Conservation (phyloP, 768 basidiomycete species). For the Exsudoporus frostii region DNA sequence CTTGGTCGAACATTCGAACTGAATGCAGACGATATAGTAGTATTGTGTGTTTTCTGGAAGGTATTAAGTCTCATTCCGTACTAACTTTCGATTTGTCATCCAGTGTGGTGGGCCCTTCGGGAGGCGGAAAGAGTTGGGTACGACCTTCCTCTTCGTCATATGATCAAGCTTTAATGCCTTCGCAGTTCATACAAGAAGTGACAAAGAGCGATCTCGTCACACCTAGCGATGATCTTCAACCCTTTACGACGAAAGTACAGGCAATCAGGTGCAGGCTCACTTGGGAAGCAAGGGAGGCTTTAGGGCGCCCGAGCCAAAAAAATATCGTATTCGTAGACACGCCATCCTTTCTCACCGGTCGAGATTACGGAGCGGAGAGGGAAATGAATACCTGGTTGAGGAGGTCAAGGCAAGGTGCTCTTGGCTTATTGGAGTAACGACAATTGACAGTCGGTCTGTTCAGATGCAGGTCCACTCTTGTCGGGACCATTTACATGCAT, state of each 20-base stretch:
- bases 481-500: slow-evolving; percentile 18
- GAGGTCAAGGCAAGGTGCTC: not conserved
- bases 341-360: slow-evolving; percentile 12
- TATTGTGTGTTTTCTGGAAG: slow-evolving; percentile 14
- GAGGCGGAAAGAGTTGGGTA: slow-evolving; percentile 20
- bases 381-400: slow-evolving; percentile 7
- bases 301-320: not conserved
- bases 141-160: not conserved
- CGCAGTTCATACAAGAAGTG: slow-evolving; percentile 10
- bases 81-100: not conserved
- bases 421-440: not conserved
- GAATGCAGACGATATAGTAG: slow-evolving; percentile 11
- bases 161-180: not conserved
- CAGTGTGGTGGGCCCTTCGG: slow-evolving; percentile 20
- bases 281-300: not conserved
- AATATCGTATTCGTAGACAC: slow-evolving; percentile 24
- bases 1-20: not conserved
- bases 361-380: not conserved
- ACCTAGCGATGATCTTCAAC: not conserved
- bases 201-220: not conserved
- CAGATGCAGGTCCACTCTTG: slow-evolving; percentile 7
- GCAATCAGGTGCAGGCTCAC: slow-evolving; percentile 15
- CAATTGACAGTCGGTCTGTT: not conserved
- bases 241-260: not conserved
- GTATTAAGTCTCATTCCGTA: not conserved